These are phyloP conservation scores for Aspergillus fructus DNA, from an alignment of 2,329 filamentous ascomycete species.

Conservation along the genomic window DNA sequence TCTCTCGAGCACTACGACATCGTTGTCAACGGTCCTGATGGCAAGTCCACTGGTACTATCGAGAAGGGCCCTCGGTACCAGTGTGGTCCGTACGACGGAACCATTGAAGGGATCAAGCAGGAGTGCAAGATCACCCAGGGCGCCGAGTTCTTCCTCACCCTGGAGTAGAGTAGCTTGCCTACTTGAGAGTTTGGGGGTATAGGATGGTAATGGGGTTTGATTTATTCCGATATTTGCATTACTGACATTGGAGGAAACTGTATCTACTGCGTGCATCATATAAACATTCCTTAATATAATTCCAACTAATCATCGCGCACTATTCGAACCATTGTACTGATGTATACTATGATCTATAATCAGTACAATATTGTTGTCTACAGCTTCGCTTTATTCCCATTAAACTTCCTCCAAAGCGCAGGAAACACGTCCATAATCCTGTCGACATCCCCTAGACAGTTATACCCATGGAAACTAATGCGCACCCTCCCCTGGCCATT, in stretches of 20 bases:
- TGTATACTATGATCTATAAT: no score
- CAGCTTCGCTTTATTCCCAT: background rate
- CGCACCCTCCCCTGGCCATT: slow-evolving; percentile 1
- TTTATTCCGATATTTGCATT: no score
- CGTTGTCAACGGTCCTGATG: background rate
- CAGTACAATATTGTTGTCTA: no score
- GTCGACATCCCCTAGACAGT: background rate
- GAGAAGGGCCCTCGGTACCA: background rate
- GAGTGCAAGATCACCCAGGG: background rate
- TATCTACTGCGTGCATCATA: no score
- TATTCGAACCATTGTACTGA: no score
- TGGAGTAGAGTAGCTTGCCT: no score
- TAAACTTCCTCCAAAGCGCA: background rate
- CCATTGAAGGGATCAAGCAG: background rate
- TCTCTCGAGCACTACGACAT: background rate
- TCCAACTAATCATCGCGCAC: no score
- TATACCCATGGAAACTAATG: background rate
- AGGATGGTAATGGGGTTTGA: no score
- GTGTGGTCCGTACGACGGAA: background rate
- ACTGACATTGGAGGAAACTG: no score
- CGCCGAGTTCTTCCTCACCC: background rate
- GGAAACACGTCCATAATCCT: background rate
- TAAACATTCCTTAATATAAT: no score
- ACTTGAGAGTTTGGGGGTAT: no score
- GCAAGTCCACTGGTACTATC: background rate